Percentiles rank a stretch among this genome's conserved stretches.
phyloP scores from a whole-genome alignment of 2,329 filamentous ascomycete genomes.

The Paraphoma sp. region DNA sequence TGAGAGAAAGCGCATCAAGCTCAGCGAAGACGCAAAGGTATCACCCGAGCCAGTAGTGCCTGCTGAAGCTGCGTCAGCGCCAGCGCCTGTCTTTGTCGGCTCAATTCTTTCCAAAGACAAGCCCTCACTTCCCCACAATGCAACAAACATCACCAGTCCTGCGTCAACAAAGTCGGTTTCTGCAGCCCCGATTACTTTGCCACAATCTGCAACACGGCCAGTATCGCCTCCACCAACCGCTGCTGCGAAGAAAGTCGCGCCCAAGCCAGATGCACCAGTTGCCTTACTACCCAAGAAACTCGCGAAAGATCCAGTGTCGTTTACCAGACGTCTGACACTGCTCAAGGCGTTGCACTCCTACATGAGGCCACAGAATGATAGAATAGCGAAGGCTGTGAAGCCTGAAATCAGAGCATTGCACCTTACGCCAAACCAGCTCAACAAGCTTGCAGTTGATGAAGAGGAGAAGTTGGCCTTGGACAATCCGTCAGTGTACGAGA shows the following conservation, averaged over 20 bases:
- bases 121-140: slow-evolving; percentile 8
- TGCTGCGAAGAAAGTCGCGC: slow-evolving; percentile 12
- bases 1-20: slow-evolving; percentile 40
- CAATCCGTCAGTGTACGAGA: slow-evolving; percentile 75
- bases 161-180: slow-evolving; percentile 3
- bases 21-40: slow-evolving; percentile 24
- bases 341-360: slow-evolving; percentile 71
- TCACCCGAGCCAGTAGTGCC: slow-evolving; percentile 3
- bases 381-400: slow-evolving; percentile 61
- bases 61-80: slow-evolving; percentile 7
- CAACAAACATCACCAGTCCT: slow-evolving; percentile 3
- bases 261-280: slow-evolving; percentile 51
- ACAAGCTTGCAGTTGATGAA: slow-evolving; percentile 73
- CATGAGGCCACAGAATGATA: slow-evolving; percentile 70
- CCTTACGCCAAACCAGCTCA: slow-evolving; percentile 70
- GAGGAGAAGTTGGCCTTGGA: slow-evolving; percentile 77
- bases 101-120: slow-evolving; percentile 26
- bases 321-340: slow-evolving; percentile 39
- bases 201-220: slow-evolving; percentile 33
- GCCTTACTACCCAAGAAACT: slow-evolving; percentile 72
- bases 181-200: slow-evolving; percentile 8
- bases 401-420: slow-evolving; percentile 61
- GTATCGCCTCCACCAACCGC: slow-evolving; percentile 41
- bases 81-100: slow-evolving; percentile 32
- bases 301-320: slow-evolving; percentile 54